Conservation (phyloP, 768 basidiomycete genomes). For the Pulveroboletus sp. region DNA sequence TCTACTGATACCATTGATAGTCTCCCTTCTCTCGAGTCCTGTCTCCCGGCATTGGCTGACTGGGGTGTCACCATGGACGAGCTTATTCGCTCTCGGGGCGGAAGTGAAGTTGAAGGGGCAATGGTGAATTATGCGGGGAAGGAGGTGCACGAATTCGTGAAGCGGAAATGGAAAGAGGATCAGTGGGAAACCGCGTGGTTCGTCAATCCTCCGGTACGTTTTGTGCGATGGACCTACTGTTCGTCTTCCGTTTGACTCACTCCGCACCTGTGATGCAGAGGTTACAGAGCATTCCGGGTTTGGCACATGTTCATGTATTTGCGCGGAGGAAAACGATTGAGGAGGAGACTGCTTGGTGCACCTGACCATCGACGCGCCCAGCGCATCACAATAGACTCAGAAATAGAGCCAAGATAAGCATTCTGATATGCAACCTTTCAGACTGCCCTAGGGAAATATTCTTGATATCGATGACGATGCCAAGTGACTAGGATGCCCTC, state of each 20-base stretch:
- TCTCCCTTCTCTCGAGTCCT: slow-evolving; percentile 53
- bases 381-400: background rate
- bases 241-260: background rate
- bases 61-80: slow-evolving; percentile 67
- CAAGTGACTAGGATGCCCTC: no score
- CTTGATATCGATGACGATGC: no score
- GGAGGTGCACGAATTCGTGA: slow-evolving; percentile 62
- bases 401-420: slow-evolving; percentile 6
- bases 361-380: background rate
- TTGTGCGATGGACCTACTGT: background rate
- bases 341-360: slow-evolving; percentile 18
- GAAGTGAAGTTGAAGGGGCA: slow-evolving; percentile 48
- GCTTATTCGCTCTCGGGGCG: slow-evolving; percentile 48
- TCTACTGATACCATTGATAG: slow-evolving; percentile 48
- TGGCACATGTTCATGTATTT: slow-evolving; percentile 88
- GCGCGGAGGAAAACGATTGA: slow-evolving; percentile 48
- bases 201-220: slow-evolving; percentile 76
- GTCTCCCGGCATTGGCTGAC: slow-evolving; percentile 58
- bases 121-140: slow-evolving; percentile 47
- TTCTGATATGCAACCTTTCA: background rate
- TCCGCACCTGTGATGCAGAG: slow-evolving; percentile 40
- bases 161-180: slow-evolving; percentile 58
- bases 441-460: no score
- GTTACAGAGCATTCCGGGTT: slow-evolving; percentile 73
- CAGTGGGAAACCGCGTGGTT: slow-evolving; percentile 94